Conservation (phyloP, 2,329 filamentous ascomycete genomes). For the Pseudofabraea citricarpa region DNA sequence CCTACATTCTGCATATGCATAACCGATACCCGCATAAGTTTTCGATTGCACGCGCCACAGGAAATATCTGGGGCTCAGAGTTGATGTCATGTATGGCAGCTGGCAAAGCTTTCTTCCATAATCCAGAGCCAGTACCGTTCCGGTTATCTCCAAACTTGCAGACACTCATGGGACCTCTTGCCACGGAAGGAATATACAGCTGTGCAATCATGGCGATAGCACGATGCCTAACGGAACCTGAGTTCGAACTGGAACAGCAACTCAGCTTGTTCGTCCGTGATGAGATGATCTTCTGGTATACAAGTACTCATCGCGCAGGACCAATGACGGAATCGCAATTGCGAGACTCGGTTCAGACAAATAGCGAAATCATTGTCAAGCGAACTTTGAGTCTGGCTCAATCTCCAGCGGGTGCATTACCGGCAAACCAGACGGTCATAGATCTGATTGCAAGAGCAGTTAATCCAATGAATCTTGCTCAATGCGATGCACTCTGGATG, state of each 20-base stretch:
- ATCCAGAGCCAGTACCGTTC: constrained; percentile 94
- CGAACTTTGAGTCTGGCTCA: constrained; percentile 81
- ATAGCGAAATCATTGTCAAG: constrained; percentile 89
- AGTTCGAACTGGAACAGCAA: constrained; percentile 88
- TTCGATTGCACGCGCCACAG: constrained; percentile 79
- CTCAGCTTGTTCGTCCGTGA: constrained; percentile 93
- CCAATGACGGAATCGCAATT: constrained; percentile 59
- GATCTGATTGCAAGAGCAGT: constrained; percentile 90
- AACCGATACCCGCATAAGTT: constrained; percentile 95
- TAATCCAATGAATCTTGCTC: constrained; percentile 82
- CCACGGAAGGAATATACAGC: constrained; percentile 94
- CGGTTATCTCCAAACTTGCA: constrained; percentile 94
- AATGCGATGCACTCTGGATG: constrained; percentile 96
- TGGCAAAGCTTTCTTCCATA: constrained; percentile 84
- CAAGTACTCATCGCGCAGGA: constrained; percentile 62
- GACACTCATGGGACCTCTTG: constrained; percentile 90
- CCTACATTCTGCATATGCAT: constrained; percentile 96
- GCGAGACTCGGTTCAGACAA: constrained; percentile 71
- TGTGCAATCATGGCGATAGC: constrained; percentile 95
- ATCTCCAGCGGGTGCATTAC: constrained; percentile 66
- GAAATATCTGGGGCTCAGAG: constrained; percentile 95
- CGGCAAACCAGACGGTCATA: constrained; percentile 95
- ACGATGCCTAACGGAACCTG: constrained; percentile 84
- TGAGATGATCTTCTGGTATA: constrained; percentile 98
- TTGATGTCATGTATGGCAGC: constrained; percentile 85